Percentiles rank a stretch among this genome's conserved stretches.
Conservation (phyloP, 768 basidiomycete genomes). For the Phallus indusiatus region DNA sequence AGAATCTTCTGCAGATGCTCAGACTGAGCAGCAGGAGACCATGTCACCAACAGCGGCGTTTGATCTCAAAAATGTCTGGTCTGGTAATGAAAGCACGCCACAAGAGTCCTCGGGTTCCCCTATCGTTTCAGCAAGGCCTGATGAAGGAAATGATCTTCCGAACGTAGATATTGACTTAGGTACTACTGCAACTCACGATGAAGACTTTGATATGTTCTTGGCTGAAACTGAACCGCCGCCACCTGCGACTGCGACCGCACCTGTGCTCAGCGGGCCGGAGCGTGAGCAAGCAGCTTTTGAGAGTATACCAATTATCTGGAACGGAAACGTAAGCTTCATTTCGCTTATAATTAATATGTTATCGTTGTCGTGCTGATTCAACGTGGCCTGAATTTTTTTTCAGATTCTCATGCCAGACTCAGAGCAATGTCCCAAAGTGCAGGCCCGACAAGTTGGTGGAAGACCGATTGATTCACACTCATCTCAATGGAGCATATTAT, state of each 20-base stretch:
- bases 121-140: not conserved
- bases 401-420: conserved; percentile 73
- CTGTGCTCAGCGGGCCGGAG: conserved; percentile 22
- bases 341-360: not conserved
- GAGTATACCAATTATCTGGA: conserved; percentile 57
- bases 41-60: conserved; percentile 45
- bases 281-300: conserved; percentile 44
- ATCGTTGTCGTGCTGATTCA: conserved; percentile 3
- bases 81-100: conserved; percentile 26
- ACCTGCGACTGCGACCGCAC: not conserved
- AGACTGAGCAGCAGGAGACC: conserved; percentile 15
- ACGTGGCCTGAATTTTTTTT: conserved; percentile 13
- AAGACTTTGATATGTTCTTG: conserved; percentile 83
- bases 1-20: not conserved
- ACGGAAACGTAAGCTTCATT: conserved; percentile 50
- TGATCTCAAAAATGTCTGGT: conserved; percentile 67
- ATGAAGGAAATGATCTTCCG: not conserved
- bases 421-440: conserved; percentile 47
- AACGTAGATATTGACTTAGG: conserved; percentile 11
- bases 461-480: conserved; percentile 47
- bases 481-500: conserved; percentile 64
- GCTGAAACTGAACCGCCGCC: conserved; percentile 42
- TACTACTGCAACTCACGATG: conserved; percentile 48
- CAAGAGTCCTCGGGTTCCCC: conserved; percentile 6
- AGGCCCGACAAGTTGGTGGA: conserved; percentile 74